phyloP scores from a whole-genome alignment of 768 basidiomycete species.

The Lenzites betulinus region DNA sequence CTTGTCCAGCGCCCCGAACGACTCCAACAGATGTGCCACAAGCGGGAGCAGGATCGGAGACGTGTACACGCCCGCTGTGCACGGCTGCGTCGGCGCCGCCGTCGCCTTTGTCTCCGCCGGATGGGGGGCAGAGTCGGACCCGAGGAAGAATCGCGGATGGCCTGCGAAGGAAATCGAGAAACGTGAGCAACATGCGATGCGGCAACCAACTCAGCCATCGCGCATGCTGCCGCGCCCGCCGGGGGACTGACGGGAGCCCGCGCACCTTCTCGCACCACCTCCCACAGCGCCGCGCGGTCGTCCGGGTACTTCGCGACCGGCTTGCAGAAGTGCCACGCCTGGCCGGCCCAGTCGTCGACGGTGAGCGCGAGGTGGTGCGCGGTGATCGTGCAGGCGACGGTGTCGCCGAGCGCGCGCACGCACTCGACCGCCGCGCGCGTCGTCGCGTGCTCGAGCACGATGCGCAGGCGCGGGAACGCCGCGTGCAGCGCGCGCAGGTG shows the following conservation, averaged over 20 bases:
- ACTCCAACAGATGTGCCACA: slow-evolving; percentile 84
- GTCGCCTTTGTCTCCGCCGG: slow-evolving; percentile 67
- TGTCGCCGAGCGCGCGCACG: slow-evolving; percentile 75
- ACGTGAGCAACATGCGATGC: neutral
- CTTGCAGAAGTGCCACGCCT: slow-evolving; percentile 96
- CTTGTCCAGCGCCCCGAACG: slow-evolving; percentile 82
- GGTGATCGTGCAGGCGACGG: slow-evolving; percentile 95
- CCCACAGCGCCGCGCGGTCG: slow-evolving; percentile 80
- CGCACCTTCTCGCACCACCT: slow-evolving; percentile 74
- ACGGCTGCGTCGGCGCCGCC: slow-evolving; percentile 67
- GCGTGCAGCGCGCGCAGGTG: slow-evolving; percentile 82
- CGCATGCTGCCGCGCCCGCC: neutral
- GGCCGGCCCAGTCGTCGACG: slow-evolving; percentile 96
- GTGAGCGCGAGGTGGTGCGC: slow-evolving; percentile 94
- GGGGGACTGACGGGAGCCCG: slow-evolving; percentile 5
- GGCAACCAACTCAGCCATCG: neutral
- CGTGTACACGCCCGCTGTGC: slow-evolving; percentile 97
- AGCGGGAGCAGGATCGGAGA: slow-evolving; percentile 90
- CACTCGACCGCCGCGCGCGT: slow-evolving; percentile 88
- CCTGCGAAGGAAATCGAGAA: slow-evolving; percentile 45
- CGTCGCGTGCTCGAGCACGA: slow-evolving; percentile 97
- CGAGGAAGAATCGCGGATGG: slow-evolving; percentile 94
- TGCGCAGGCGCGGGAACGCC: slow-evolving; percentile 86
- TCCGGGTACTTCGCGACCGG: slow-evolving; percentile 96
- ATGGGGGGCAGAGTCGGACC: slow-evolving; percentile 96